Evolutionary conservation across 176 grass and related monocot species (phyloP), one percentile per base, ranked within the genome.

Genomic region (Aegilops speltoides): DNA sequence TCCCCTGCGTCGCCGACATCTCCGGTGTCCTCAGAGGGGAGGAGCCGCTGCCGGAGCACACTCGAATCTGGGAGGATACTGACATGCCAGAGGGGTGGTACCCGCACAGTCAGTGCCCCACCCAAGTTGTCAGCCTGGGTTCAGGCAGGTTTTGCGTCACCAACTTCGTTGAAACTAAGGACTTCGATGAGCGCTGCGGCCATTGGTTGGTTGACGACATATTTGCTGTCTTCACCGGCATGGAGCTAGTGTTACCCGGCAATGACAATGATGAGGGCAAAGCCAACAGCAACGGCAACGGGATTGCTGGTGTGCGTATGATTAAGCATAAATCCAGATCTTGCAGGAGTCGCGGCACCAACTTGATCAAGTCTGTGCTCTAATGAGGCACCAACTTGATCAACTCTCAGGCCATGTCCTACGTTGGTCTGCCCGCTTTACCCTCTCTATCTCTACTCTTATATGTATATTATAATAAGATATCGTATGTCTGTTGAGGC

Each of bases 141-240:
- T 80, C 36, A 2, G 60, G 78, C 34, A 80, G 60, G 78, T 45
- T 80, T 3, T 80, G 78, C 60, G 28, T 80, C 59, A 62, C 36
- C n/a, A 79, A 3, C 37, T 76, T 31, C 16, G 32, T 68, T 32
- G 15, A 68, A 4, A 37, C 48, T 52, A 52, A 52, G 48, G 48
- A 17, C 4, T 52, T 52, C 15, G 48, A 52, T 52, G 15, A 52
- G 48, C 48, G 48, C 48, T 52, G 48, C 48, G 48, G 48, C 48
- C 5, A 17, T 52, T 14, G 1, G 22, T 7, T 7, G 37, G 13
- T 41, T 13, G 43, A 31, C 43, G 11, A 29, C 14, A 29, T 4
- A 10, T 76, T 52, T 52, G 43, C 3, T 20, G 25, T 52, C 43
- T 52, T 76, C 43, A 76, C 15, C 4, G 73, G 73, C 14, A 25